Evolutionary conservation across 2,329 filamentous ascomycete species (phyloP).

Genomic region (Epichloe aotearoae): DNA sequence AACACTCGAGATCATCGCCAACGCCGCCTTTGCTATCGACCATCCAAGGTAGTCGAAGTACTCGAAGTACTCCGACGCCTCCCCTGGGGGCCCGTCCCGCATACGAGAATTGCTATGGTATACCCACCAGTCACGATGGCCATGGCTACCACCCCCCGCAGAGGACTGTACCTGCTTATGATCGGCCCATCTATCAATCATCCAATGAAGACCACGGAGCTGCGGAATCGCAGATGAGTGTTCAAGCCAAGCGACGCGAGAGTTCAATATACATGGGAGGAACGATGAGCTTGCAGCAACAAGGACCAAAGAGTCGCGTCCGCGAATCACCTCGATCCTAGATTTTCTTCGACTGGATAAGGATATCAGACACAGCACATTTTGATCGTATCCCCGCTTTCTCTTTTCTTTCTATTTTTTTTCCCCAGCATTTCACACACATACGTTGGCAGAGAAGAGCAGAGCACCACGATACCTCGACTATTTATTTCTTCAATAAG

Average conservation of each 20-base stretch:
- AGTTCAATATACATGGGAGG: slow-evolving; percentile 45
- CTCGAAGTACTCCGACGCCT: slow-evolving; percentile 33
- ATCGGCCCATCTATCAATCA: slow-evolving; percentile 23
- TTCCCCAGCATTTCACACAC: background rate
- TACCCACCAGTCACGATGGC: slow-evolving; percentile 14
- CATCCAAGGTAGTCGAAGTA: slow-evolving; percentile 19
- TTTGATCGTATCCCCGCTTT: background rate
- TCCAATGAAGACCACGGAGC: slow-evolving; percentile 12
- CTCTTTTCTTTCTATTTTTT: background rate
- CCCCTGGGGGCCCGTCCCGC: slow-evolving; percentile 24
- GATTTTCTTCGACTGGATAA: background rate
- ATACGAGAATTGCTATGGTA: slow-evolving; percentile 30
- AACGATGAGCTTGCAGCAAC: slow-evolving; percentile 33
- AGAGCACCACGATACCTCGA: slow-evolving; percentile 15
- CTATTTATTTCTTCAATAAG: slow-evolving; percentile 11
- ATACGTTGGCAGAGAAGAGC: background rate
- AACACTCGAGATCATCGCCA: slow-evolving; percentile 26
- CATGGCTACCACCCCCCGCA: slow-evolving; percentile 9
- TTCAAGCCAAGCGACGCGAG: slow-evolving; percentile 35
- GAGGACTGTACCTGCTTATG: slow-evolving; percentile 21
- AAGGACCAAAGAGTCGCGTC: slow-evolving; percentile 39
- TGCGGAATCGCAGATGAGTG: slow-evolving; percentile 17
- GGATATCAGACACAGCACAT: background rate
- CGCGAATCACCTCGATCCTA: slow-evolving; percentile 38
- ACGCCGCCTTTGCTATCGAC: slow-evolving; percentile 33